A percentile compares a stretch with the other conserved stretches of the same genome.
phyloP scores from a whole-genome alignment of 2,329 filamentous ascomycete genomes.

The Beauveria australis region DNA sequence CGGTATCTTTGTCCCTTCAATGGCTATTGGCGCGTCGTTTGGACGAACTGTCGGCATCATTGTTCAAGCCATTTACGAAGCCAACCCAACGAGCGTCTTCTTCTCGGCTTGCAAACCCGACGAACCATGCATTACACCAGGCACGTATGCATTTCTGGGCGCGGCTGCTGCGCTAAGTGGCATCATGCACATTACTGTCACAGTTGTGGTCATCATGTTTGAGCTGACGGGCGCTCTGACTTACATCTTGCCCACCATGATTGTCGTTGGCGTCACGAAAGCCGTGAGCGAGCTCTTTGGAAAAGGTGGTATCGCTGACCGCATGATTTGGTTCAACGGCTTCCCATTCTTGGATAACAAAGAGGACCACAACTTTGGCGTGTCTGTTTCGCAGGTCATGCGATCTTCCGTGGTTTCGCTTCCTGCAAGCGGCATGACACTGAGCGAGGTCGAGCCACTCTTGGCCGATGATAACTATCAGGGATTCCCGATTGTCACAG shows the following conservation, averaged over 20 bases:
- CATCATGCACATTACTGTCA: conserved; percentile 97
- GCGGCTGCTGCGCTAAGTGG: conserved; percentile 86
- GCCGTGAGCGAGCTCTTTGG: conserved; percentile 83
- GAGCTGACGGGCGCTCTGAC: conserved; percentile 95
- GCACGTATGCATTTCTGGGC: conserved; percentile 92
- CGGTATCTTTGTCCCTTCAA: conserved; percentile 95
- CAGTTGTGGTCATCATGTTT: conserved; percentile 98
- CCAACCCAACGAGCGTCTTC: conserved; percentile 72
- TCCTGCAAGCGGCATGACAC: conserved; percentile 62
- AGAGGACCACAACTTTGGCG: conserved; percentile 93
- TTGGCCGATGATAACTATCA: conserved; percentile 75
- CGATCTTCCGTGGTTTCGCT: conserved; percentile 66
- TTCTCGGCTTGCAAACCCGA: conserved; percentile 86
- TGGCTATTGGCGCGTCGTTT: conserved; percentile 94
- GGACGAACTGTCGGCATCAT: conserved; percentile 90
- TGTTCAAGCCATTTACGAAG: conserved; percentile 80
- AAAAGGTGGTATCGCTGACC: conserved; percentile 94
- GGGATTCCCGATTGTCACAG: conserved; percentile 86
- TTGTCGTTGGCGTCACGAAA: conserved; percentile 95
- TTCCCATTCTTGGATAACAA: conserved; percentile 97
- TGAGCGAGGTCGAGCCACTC: conserved; percentile 70
- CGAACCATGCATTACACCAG: conserved; percentile 91
- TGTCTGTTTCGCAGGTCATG: conserved; percentile 88
- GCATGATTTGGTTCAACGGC: conserved; percentile 98
- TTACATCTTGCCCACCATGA: conserved; percentile 97